Conservation (phyloP, 1,139 yeast genomes). For the Pichia sp. region DNA sequence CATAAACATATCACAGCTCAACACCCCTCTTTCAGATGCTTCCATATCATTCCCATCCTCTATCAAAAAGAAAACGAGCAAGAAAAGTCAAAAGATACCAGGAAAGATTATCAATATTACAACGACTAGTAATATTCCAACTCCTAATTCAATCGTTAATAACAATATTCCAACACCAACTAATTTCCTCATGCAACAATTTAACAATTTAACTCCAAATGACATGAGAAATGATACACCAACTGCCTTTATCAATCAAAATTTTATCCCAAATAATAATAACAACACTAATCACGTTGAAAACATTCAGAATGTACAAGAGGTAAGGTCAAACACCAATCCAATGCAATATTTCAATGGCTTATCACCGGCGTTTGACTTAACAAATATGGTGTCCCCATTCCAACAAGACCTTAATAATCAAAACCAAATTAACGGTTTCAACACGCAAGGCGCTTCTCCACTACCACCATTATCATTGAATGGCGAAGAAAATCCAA, state of each 20-base stretch:
- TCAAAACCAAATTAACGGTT: background rate
- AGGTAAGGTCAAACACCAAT: background rate
- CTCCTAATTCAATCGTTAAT: background rate
- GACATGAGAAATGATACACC: background rate
- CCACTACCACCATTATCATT: conserved; percentile 10
- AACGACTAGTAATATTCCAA: no score
- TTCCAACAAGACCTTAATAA: background rate
- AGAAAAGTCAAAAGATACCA: no score
- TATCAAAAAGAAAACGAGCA: background rate
- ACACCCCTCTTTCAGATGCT: no score
- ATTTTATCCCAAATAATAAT: background rate
- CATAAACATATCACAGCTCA: no score
- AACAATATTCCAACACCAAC: background rate
- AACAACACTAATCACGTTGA: background rate
- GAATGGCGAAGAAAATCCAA: conserved; percentile 15
- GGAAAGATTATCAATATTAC: no score
- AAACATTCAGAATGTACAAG: no score
- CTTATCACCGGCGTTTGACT: conserved; percentile 5
- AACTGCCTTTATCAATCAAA: background rate
- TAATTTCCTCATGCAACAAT: no score
- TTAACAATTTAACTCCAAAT: no score
- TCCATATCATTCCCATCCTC: background rate
- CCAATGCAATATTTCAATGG: background rate
- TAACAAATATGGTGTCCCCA: background rate
- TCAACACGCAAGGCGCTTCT: background rate